phyloP scores from a whole-genome alignment of 2,329 filamentous ascomycete species.

The Fusarium sterilihyphosum region DNA sequence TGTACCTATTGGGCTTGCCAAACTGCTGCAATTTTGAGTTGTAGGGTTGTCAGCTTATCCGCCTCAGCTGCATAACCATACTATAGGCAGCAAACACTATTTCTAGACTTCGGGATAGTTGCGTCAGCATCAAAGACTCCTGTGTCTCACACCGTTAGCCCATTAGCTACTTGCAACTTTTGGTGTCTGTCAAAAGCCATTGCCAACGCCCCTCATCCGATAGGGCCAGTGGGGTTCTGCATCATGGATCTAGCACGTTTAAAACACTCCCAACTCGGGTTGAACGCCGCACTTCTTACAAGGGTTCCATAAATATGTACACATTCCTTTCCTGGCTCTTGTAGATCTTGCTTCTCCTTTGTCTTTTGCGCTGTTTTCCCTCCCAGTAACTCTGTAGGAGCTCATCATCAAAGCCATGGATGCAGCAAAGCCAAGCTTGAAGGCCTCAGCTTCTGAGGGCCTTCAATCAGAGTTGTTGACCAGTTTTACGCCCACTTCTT shows the following conservation, averaged over 20 bases:
- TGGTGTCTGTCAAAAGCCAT: background rate
- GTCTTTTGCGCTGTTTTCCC: background rate
- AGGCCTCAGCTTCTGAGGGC: slow-evolving; percentile 4
- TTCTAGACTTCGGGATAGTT: background rate
- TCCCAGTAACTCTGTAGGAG: background rate
- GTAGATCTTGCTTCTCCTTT: background rate
- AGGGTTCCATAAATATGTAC: slow-evolving; percentile 23
- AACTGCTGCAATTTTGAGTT: background rate
- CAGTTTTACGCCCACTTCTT: slow-evolving; percentile 12
- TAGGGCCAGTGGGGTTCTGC: slow-evolving; percentile 8
- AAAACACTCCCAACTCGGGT: slow-evolving; percentile 14
- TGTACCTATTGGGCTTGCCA: too few species aligned
- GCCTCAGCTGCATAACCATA: background rate
- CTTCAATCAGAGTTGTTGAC: background rate
- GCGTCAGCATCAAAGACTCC: background rate
- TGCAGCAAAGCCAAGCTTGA: slow-evolving; percentile 9
- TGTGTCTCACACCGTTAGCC: background rate
- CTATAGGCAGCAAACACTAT: background rate
- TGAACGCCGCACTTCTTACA: slow-evolving; percentile 1
- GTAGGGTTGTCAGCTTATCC: background rate
- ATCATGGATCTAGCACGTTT: background rate
- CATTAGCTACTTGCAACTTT: background rate
- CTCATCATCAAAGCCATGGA: slow-evolving; percentile 9
- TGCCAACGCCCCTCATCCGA: background rate
- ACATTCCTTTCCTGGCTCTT: background rate